Evolutionary conservation across 176 grass and related monocot genomes (phyloP).

Genomic region (Pontederia paniculata): DNA sequence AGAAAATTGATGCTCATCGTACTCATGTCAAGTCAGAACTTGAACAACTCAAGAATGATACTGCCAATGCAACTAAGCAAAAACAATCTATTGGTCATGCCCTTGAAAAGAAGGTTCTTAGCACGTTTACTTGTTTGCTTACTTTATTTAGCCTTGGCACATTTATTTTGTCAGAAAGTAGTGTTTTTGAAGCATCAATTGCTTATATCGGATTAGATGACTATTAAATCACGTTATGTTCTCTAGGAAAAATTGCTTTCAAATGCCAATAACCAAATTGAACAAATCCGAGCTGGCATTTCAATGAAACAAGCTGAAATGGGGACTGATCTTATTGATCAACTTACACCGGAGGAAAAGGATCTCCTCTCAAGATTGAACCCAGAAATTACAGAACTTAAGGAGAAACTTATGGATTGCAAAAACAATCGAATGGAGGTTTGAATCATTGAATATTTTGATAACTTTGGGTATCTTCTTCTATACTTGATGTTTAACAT

Average conservation of each 20-base stretch:
- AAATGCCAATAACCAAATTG: conserved; percentile 87
- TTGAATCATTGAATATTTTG: conserved; percentile 25
- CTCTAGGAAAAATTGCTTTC: conserved; percentile 89
- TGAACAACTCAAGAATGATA: conserved; percentile 68
- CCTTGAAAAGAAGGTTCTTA: conserved; percentile 82
- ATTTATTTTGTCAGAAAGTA: conserved; percentile 5
- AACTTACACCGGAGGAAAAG: conserved; percentile 80
- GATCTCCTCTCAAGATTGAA: conserved; percentile 82
- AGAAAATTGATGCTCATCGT: conserved; percentile 89
- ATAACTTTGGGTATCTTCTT: conserved; percentile 1
- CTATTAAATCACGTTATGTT: conserved; percentile 12
- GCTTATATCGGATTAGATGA: background rate
- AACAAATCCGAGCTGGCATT: conserved; percentile 88
- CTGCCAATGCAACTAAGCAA: conserved; percentile 56
- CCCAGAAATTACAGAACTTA: conserved; percentile 88
- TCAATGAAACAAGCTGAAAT: conserved; percentile 94
- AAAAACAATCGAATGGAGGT: conserved; percentile 93
- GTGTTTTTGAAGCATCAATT: background rate
- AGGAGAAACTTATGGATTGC: conserved; percentile 69
- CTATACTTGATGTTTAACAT: conserved; percentile 4
- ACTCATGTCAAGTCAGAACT: conserved; percentile 69
- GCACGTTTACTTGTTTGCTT: conserved; percentile 11
- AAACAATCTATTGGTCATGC: conserved; percentile 55
- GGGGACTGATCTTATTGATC: conserved; percentile 98
- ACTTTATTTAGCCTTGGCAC: conserved; percentile 5